A percentile compares a stretch with the other conserved stretches of the same genome.
Evolutionary conservation across 2,329 filamentous ascomycete genomes (phyloP).

Genomic region (Trichothecium sympodiale): DNA sequence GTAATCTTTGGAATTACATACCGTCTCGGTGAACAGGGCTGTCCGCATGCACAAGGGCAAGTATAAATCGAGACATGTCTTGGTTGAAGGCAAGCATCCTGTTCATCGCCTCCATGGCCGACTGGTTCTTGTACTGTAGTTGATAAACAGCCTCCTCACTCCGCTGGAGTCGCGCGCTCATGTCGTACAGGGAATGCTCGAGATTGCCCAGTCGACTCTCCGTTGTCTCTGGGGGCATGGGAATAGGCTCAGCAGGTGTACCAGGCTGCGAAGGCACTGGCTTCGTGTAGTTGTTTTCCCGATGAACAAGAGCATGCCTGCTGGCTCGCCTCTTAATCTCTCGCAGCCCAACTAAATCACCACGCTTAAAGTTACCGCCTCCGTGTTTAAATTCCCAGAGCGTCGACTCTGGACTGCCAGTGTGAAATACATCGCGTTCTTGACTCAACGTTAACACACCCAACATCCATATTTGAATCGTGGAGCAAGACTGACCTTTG

Average conservation of each 20-base stretch:
- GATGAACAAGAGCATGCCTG: slow-evolving; percentile 82
- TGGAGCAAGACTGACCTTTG: slow-evolving; percentile 55
- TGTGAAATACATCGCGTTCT: slow-evolving; percentile 99
- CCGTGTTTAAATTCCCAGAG: slow-evolving; percentile 99
- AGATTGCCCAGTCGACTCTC: slow-evolving; percentile 66
- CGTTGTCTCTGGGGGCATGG: slow-evolving; percentile 57
- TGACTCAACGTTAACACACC: slow-evolving; percentile 4
- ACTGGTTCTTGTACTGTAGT: slow-evolving; percentile 71
- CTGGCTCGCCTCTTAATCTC: slow-evolving; percentile 96
- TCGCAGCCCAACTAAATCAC: slow-evolving; percentile 78
- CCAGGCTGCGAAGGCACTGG: slow-evolving; percentile 66
- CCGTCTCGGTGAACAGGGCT: slow-evolving; percentile 72
- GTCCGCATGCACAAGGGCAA: slow-evolving; percentile 65
- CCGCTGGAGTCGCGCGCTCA: slow-evolving; percentile 63
- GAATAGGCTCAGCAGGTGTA: slow-evolving; percentile 72
- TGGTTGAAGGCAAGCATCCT: slow-evolving; percentile 68
- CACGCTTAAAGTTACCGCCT: slow-evolving; percentile 91
- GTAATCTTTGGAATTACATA: slow-evolving; percentile 33
- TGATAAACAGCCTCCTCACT: slow-evolving; percentile 75
- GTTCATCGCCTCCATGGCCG: slow-evolving; percentile 68
- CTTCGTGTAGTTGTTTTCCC: slow-evolving; percentile 77
- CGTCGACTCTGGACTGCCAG: slow-evolving; percentile 81
- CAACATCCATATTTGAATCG: neutral
- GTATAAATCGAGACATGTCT: slow-evolving; percentile 66
- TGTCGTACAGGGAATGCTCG: slow-evolving; percentile 74